Conservation (phyloP, 2,329 filamentous ascomycete genomes). For the Fusarium circinatum region DNA sequence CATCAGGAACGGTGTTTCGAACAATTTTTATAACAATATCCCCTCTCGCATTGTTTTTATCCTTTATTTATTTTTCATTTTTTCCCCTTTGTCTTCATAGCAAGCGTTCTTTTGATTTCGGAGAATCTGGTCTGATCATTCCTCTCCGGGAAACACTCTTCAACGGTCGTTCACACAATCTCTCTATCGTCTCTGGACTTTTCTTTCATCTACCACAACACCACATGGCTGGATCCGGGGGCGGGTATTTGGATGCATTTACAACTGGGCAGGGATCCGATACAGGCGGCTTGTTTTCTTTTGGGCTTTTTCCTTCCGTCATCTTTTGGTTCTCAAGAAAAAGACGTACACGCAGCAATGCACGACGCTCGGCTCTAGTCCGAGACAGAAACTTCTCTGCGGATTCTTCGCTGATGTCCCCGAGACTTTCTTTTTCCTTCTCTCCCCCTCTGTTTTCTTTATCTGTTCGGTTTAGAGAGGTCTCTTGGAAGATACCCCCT, state of each 20-base stretch:
- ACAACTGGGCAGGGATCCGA: slow-evolving; percentile 60
- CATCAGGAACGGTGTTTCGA: slow-evolving; percentile 57
- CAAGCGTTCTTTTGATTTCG: slow-evolving; percentile 52
- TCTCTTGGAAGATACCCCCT: slow-evolving; percentile 42
- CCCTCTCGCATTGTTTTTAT: slow-evolving; percentile 46
- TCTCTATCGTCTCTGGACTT: slow-evolving; percentile 54
- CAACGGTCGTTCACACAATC: slow-evolving; percentile 43
- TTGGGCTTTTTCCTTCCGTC: slow-evolving; percentile 45
- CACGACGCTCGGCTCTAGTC: slow-evolving; percentile 61
- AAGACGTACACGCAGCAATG: slow-evolving; percentile 74
- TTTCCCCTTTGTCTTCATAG: slow-evolving; percentile 55
- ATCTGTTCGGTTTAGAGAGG: slow-evolving; percentile 44
- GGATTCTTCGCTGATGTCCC: slow-evolving; percentile 52
- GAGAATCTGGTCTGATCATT: slow-evolving; percentile 51
- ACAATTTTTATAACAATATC: slow-evolving; percentile 51
- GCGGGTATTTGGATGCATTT: slow-evolving; percentile 65
- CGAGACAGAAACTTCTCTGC: slow-evolving; percentile 59
- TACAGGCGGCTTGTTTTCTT: slow-evolving; percentile 58
- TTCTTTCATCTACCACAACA: slow-evolving; percentile 54
- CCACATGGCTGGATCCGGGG: slow-evolving; percentile 65
- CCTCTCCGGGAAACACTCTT: slow-evolving; percentile 52
- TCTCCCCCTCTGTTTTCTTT: slow-evolving; percentile 30
- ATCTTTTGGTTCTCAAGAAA: slow-evolving; percentile 53
- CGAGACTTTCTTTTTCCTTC: slow-evolving; percentile 37
- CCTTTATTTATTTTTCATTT: slow-evolving; percentile 45